phyloP scores from a whole-genome alignment of 2,329 filamentous ascomycete genomes.

The Penicillium sp. region DNA sequence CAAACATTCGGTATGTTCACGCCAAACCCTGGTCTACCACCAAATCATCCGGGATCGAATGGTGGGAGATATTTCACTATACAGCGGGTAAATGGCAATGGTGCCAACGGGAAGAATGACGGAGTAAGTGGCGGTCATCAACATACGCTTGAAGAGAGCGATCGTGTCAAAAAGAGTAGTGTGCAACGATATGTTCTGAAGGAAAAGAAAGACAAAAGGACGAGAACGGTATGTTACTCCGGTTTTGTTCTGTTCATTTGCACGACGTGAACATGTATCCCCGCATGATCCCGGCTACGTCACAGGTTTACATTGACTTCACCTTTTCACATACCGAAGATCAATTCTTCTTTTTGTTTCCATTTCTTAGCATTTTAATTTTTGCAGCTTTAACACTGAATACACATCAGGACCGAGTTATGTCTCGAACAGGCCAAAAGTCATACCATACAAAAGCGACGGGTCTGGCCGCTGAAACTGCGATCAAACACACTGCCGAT shows the following conservation, averaged over 20 bases:
- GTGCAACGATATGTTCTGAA: constrained; percentile 65
- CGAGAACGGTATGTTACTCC: constrained; percentile 49
- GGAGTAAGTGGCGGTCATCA: constrained; percentile 70
- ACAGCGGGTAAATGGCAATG: constrained; percentile 74
- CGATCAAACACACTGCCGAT: constrained; percentile 66
- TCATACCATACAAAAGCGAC: constrained; percentile 69
- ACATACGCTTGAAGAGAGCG: constrained; percentile 69
- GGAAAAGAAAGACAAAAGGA: constrained; percentile 64
- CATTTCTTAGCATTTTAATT: constrained; percentile 8
- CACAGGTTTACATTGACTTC: constrained; percentile 12
- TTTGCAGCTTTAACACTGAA: constrained; percentile 11
- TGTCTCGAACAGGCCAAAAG: constrained; percentile 59
- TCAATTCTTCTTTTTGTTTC: neutral
- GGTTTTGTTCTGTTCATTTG: constrained; percentile 13
- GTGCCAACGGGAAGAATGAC: constrained; percentile 68
- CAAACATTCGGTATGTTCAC: constrained; percentile 46
- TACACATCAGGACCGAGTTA: constrained; percentile 30
- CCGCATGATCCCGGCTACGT: constrained; percentile 21
- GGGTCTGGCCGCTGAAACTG: constrained; percentile 66
- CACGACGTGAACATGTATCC: neutral
- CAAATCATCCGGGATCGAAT: constrained; percentile 47
- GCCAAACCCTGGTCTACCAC: constrained; percentile 39
- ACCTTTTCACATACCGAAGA: neutral
- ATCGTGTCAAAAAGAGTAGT: constrained; percentile 77
- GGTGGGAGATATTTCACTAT: constrained; percentile 67